These are phyloP conservation scores for Solanum chilense DNA, from an alignment of 257 asterid species.

Conservation along the genomic window DNA sequence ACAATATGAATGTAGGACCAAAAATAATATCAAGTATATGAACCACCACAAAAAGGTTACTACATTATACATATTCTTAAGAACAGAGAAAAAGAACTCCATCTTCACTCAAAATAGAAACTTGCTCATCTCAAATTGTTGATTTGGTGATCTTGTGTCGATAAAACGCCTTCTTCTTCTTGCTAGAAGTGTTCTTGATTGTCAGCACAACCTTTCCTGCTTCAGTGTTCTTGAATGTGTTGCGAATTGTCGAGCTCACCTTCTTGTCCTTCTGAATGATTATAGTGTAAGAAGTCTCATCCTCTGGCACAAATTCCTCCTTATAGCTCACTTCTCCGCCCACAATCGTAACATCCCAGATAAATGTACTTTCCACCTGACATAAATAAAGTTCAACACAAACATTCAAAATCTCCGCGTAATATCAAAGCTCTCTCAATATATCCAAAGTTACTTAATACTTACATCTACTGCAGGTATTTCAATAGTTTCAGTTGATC, in stretches of 20 bases:
- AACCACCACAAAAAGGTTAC: background rate
- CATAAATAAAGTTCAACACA: background rate
- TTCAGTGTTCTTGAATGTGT: conserved; percentile 60
- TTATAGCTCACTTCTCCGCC: conserved; percentile 75
- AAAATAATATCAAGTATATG: background rate
- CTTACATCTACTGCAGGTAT: conserved; percentile 60
- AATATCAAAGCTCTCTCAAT: background rate
- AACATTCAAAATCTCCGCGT: background rate
- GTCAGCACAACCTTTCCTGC: conserved; percentile 54
- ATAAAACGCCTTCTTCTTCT: conserved; percentile 61
- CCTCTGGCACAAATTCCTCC: conserved; percentile 61
- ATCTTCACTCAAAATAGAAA: background rate
- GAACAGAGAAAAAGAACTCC: background rate
- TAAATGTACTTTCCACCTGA: conserved; percentile 55
- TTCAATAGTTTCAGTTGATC: conserved; percentile 50
- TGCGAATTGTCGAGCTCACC: conserved; percentile 40
- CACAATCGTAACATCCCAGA: conserved; percentile 51
- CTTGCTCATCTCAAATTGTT: conserved; percentile 13
- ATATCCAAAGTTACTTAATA: background rate
- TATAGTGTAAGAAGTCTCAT: conserved; percentile 54
- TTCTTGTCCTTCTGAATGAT: conserved; percentile 59
- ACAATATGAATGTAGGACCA: background rate
- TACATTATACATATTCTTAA: too few species aligned
- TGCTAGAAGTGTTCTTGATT: conserved; percentile 45
- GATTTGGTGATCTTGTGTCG: conserved; percentile 53